Conservation (phyloP, 768 basidiomycete species). For the Sarcomyxa edulis region DNA sequence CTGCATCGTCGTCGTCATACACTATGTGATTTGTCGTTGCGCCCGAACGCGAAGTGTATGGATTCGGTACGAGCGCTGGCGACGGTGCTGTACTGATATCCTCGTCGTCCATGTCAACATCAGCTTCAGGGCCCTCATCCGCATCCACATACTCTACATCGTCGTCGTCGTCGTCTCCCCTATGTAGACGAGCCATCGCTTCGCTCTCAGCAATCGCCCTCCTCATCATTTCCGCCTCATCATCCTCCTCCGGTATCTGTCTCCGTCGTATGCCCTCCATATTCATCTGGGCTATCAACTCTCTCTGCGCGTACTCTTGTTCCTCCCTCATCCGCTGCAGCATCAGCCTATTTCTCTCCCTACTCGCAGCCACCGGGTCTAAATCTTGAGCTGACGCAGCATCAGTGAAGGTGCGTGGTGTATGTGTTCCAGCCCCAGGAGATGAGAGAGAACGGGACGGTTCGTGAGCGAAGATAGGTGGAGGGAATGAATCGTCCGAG, state of each 20-base stretch:
- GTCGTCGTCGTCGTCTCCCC: conserved; percentile 9
- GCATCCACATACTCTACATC: conserved; percentile 17
- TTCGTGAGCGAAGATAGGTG: conserved; percentile 1
- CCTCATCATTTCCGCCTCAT: conserved; percentile 52
- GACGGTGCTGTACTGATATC: no score
- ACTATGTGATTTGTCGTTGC: conserved; percentile 45
- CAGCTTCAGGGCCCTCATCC: conserved; percentile 15
- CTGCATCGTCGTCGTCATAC: conserved; percentile 84
- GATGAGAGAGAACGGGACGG: background rate
- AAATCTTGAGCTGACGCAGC: conserved; percentile 17
- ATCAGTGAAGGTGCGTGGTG: conserved; percentile 8
- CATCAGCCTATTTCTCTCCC: conserved; percentile 55
- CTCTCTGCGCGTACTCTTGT: conserved; percentile 63
- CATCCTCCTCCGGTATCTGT: conserved; percentile 36
- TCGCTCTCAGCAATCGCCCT: conserved; percentile 60
- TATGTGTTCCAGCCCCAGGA: conserved; percentile 12
- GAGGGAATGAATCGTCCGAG: conserved; percentile 12
- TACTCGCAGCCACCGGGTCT: conserved; percentile 63
- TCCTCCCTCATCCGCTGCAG: conserved; percentile 60
- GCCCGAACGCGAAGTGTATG: no score
- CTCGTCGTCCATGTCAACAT: conserved; percentile 8
- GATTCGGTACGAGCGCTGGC: no score
- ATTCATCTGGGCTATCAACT: conserved; percentile 32
- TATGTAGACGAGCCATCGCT: conserved; percentile 29
- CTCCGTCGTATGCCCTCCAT: conserved; percentile 18